A percentile compares a stretch with the other conserved stretches of the same genome.
Evolutionary conservation across 768 basidiomycete genomes (phyloP).

Genomic region (Butyriboletus loyo): DNA sequence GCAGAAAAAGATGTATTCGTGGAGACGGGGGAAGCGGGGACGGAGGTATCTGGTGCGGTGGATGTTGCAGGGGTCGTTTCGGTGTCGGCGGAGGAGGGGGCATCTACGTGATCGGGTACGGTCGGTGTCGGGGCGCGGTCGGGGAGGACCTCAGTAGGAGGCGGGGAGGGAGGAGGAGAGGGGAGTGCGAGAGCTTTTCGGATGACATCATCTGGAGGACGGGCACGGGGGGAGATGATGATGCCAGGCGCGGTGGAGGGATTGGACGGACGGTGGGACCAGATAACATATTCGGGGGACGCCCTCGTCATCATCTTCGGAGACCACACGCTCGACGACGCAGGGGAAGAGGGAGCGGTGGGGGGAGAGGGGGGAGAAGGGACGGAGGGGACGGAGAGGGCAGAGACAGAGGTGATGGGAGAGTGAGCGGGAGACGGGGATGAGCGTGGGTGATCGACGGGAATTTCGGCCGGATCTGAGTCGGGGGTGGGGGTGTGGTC

Average conservation of each 20-base stretch:
- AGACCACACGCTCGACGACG: conserved; percentile 4
- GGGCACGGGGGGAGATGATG: conserved; percentile 64
- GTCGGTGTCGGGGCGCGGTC: conserved; percentile 5
- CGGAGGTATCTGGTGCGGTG: conserved; percentile 45
- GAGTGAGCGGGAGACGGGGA: conserved; percentile 20
- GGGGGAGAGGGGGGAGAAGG: not conserved
- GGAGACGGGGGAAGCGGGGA: conserved; percentile 55
- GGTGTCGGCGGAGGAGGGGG: conserved; percentile 45
- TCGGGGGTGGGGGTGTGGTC: conserved; percentile 5
- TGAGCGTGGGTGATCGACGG: not conserved
- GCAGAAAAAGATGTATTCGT: conserved; percentile 57
- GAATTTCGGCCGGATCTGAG: not conserved
- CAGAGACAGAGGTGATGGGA: not conserved
- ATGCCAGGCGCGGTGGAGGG: conserved; percentile 65
- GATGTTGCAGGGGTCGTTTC: conserved; percentile 51
- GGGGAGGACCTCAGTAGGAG: conserved; percentile 12
- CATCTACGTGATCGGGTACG: conserved; percentile 22
- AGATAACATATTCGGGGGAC: conserved; percentile 53
- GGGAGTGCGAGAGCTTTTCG: conserved; percentile 50
- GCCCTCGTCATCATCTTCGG: not conserved
- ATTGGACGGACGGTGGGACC: conserved; percentile 68
- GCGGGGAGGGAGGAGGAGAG: conserved; percentile 49
- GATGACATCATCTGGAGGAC: conserved; percentile 59
- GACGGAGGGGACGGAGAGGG: conserved; percentile 1
- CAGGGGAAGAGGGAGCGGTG: conserved; percentile 4